Base-by-base conservation (phyloP, 2,329 filamentous ascomycete species). In the Leptographium radiaticola region DNA sequence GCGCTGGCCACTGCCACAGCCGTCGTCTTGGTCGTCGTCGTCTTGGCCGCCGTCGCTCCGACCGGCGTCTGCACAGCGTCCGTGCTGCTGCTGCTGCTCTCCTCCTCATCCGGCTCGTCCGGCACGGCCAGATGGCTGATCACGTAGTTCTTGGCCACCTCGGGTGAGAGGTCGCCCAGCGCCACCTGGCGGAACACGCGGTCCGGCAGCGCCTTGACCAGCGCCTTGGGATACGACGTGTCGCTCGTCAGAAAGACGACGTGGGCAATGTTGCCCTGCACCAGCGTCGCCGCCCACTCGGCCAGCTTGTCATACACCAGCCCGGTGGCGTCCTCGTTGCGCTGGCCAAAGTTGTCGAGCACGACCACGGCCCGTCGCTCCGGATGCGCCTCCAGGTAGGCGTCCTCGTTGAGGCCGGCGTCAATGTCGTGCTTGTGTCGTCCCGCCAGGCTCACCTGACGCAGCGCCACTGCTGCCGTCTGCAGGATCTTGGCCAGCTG, bases 161-260 rank as follows among this genome's bases (percentile, higher is more conserved):
- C 83, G 1, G 86, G 87, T 0, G 86, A 86, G 56, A 93, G 86
- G 63, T 98, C 93, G 1, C 89, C 88, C 1, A 98, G 74, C 0
- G 87, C 81, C 39, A 96, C 83, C 51, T 89, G 85, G 53, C 87
- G 83, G 74, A 97, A 95, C 13, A 96, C 86, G 31, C 93, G 81
- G 63, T 96, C 91, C 0, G 93, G 93, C 20, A 98, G 75, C 0
- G 89, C 87, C 65, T 89, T 93, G 56, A 86, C 83, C 2, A 97
- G 73, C 0, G 87, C 84, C 66, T 97, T 97, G 50, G 86, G 85
- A 68, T 89, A 95, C 0, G 89, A 87, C 1, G 89, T 80, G 59
- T 97, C 91, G 55, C 86, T 89, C 0, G 91, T 96, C 40, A 98
- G 74, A 73, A 97, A 95, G 55, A 98, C 84, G 54, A 97, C 89